Base-by-base conservation (phyloP, 495 filamentous ascomycete genomes). In the Trichoderma reesei region DNA sequence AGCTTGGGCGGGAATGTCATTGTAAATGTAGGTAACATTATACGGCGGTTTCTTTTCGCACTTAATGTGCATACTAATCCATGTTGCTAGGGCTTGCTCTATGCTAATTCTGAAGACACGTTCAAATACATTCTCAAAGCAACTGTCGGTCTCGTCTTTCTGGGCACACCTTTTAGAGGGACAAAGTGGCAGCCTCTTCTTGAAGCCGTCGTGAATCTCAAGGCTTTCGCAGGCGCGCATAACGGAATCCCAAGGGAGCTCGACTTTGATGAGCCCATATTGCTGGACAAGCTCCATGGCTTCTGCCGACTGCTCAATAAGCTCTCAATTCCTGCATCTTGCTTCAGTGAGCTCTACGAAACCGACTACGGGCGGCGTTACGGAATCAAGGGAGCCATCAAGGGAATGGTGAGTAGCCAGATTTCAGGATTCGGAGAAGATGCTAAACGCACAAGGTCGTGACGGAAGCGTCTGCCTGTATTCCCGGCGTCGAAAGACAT, bases 81-180 rank as follows among this genome's bases (percentile, higher is more conserved):
- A 26, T 26, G 26, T 26, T 26, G 26, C 26, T 1, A 26, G 26
- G 26, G 26, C 26, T 26, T 26, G 26, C 26, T 26, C 26, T 26
- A 26, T 26, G 26, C 26, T 26, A 26, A 26, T 26, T 26, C 26
- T 26, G 26, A 26, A 26, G 26, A 26, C 26, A 26, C 26, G 26
- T 62, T 62, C 44, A 20, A 33, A 10, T 41, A 33, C n/a, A 10
- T 46, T 10, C 11, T 48, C 9, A 38, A 11, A 20, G 20, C 13
- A 6, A 62, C 31, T 2, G 61, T 46, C 1, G 65, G 65, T 16
- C 33, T 66, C 3, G 36, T 44, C 5, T 34, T 41, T 3, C 41
- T 66, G 5, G 65, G 65, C 2, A 56, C 65, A 3, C 60, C 65
- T 11, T 63, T 66, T 26, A 31, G 60, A 33, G 65, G 60, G 44